These are phyloP conservation scores for Hyparrhenia diplandra DNA, from an alignment of 176 grass and related monocot genomes.

Conservation along the genomic window DNA sequence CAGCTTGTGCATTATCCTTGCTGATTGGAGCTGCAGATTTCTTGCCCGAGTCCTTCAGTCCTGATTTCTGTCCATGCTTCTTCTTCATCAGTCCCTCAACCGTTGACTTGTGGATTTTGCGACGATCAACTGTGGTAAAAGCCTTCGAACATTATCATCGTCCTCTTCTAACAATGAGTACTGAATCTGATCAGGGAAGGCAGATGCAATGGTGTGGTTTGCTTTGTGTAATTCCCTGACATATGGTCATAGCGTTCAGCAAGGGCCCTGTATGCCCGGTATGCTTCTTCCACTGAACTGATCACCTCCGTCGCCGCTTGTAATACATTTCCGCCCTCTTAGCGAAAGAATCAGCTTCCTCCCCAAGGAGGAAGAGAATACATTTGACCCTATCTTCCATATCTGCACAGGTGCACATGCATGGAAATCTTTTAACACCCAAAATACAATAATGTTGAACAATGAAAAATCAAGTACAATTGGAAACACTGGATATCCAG, in stretches of 20 bases:
- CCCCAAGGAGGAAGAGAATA: slow-evolving; percentile 76
- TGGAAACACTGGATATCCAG: not conserved
- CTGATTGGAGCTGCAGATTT: slow-evolving; percentile 4
- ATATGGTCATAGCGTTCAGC: slow-evolving; percentile 89
- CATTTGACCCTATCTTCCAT: slow-evolving; percentile 81
- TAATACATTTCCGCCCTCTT: slow-evolving; percentile 97
- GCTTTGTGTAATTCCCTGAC: slow-evolving; percentile 93
- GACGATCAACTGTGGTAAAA: slow-evolving; percentile 44
- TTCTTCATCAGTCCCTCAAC: slow-evolving; percentile 69
- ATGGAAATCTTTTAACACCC: not conserved
- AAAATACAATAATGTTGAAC: not conserved
- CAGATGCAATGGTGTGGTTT: slow-evolving; percentile 77
- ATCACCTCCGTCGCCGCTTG: slow-evolving; percentile 78
- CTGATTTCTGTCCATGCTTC: slow-evolving; percentile 40
- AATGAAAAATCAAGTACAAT: not conserved
- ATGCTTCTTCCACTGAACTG: slow-evolving; percentile 81
- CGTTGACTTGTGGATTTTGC: slow-evolving; percentile 58
- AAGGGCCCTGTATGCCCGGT: slow-evolving; percentile 68
- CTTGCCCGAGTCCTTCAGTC: not conserved
- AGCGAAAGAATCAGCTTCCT: slow-evolving; percentile 90
- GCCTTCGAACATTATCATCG: slow-evolving; percentile 59
- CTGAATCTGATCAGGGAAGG: slow-evolving; percentile 92
- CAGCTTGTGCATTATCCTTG: slow-evolving; percentile 18
- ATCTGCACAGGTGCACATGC: slow-evolving; percentile 38
- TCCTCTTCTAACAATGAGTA: slow-evolving; percentile 77